Percentiles rank a stretch among this genome's conserved stretches.
Conservation (phyloP, 768 basidiomycete species). For the Phylloporus sp. region DNA sequence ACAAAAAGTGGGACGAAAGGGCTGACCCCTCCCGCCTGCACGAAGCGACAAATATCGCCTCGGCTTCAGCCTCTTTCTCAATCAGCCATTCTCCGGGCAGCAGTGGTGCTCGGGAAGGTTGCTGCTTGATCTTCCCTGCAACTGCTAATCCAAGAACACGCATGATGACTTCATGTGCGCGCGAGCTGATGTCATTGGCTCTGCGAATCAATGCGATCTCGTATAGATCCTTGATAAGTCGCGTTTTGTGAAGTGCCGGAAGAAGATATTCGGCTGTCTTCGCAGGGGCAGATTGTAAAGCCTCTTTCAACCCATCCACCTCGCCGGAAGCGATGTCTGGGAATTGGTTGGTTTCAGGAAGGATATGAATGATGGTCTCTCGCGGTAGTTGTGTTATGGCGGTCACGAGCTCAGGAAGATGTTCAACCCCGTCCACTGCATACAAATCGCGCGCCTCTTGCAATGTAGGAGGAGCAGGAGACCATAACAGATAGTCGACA, state of each 20-base stretch:
- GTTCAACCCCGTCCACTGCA: slow-evolving; percentile 57
- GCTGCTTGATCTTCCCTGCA: slow-evolving; percentile 48
- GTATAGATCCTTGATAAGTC: slow-evolving; percentile 69
- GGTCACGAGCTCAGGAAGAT: slow-evolving; percentile 43
- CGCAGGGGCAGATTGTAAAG: not conserved
- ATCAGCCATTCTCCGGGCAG: slow-evolving; percentile 85
- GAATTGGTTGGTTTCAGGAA: slow-evolving; percentile 40
- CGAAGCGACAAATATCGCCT: slow-evolving; percentile 88
- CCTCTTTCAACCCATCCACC: slow-evolving; percentile 6
- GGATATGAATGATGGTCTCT: slow-evolving; percentile 60
- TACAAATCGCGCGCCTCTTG: slow-evolving; percentile 51
- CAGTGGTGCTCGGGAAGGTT: slow-evolving; percentile 40
- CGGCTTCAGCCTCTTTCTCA: slow-evolving; percentile 89
- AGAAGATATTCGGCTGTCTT: slow-evolving; percentile 51
- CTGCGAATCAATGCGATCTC: slow-evolving; percentile 75
- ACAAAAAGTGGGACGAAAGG: not conserved
- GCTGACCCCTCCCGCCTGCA: slow-evolving; percentile 84
- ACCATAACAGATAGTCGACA: slow-evolving; percentile 82
- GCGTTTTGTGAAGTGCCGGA: slow-evolving; percentile 72
- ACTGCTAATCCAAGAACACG: slow-evolving; percentile 77
- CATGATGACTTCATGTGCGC: slow-evolving; percentile 93
- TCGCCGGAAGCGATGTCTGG: slow-evolving; percentile 8
- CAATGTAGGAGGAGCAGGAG: slow-evolving; percentile 72
- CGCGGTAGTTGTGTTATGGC: slow-evolving; percentile 46
- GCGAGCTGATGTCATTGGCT: slow-evolving; percentile 83